Evolutionary conservation across 2,329 filamentous ascomycete species (phyloP), one percentile per base, ranked within the genome.

Genomic region (Aspergillus terreus): DNA sequence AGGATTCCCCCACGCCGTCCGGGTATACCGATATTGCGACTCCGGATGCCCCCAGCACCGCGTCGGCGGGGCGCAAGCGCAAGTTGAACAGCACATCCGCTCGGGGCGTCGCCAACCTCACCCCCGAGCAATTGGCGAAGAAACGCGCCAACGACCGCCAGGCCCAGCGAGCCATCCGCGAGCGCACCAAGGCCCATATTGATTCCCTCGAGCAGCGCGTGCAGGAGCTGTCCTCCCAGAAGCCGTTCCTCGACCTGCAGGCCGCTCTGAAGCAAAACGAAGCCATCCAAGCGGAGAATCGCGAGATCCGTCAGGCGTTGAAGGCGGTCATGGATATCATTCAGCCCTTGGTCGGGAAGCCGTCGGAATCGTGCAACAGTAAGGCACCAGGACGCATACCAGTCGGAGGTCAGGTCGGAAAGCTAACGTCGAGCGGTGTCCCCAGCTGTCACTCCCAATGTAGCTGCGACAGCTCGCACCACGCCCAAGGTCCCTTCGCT

Each of bases 71-170:
- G 46, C 66, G 70, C 51, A 74, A 73, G 60, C 71, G 74, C 62
- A 78, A 76, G 59, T 58, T 72, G 49, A 65, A 67, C 38, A 70
- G 62, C 51, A 58, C 68, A 21, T 70, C 71, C 43, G 76, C 87
- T 53, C 83, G 90, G 59, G 91, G 88, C 57, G 91, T 95, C 50
- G 90, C 90, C 57, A 92, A 88, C 64, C 79, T 96, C 66, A 95
- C 90, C 10, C 88, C 90, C 5, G 88, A 92, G 55, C 92, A 96
- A 72, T 82, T 96, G 53, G 89, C 87, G 27, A 88, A 91, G 71
- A 96, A 96, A 77, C 82, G 92, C 58, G 89, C 90, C 64, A 96
- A 96, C 81, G 90, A 95, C 68, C 85, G 90, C 52, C 89, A 95
- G 70, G 90, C 90, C 27, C 90, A 95, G 69, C 82, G 90, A 45